Base-by-base conservation (phyloP, 2,329 filamentous ascomycete species). In the Venturia asperata region DNA sequence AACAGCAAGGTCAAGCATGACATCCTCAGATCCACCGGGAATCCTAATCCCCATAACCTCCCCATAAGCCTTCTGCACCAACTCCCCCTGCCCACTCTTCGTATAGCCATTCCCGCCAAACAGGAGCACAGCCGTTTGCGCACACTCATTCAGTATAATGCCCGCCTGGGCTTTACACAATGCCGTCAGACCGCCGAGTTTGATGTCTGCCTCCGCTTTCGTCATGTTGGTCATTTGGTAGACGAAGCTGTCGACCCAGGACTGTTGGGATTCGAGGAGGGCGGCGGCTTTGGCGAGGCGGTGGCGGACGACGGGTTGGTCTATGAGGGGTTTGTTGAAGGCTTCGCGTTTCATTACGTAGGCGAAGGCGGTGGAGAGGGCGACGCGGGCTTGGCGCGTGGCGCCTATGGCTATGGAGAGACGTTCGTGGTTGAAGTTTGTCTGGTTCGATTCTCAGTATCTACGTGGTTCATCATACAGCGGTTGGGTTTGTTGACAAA, bases 371-470 rank as follows among this genome's bases (percentile, higher is more conserved):
- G 83, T 73, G 17, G 79, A 75, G 1, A 89, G 77, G 0, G 84
- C 86, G 1, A 88, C 85, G 10, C 83, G 80, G 0, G 87, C 81
- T 70, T 86, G 80, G 2, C 88, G 79, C 1, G 86, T 88, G 0
- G 83, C 82, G 0, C 83, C 82, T 17, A 91, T 83, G 0, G 85
- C 80, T 68, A 91, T 89, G 19, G 81, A 81, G 13, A 91, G 78
- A 0, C 88, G 83, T 74, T 92, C 89, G 73, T 91, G 88, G 77
- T 91, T 91, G 82, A 91, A 91, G 76, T 91, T 90, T 64, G 84
- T 87, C 87, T 89, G 27, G 5, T 15, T 9, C 4, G 39, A 41
- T 10, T 10, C 9, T 41, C 9, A 41, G 39, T 9, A 11, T 41
- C 39, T 2, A 11, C 9, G 4, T 41, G 2, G 4, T 34, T 34